Evolutionary conservation across 179 eudicot genomes (phyloP).

Genomic region (Actinidia polygama): DNA sequence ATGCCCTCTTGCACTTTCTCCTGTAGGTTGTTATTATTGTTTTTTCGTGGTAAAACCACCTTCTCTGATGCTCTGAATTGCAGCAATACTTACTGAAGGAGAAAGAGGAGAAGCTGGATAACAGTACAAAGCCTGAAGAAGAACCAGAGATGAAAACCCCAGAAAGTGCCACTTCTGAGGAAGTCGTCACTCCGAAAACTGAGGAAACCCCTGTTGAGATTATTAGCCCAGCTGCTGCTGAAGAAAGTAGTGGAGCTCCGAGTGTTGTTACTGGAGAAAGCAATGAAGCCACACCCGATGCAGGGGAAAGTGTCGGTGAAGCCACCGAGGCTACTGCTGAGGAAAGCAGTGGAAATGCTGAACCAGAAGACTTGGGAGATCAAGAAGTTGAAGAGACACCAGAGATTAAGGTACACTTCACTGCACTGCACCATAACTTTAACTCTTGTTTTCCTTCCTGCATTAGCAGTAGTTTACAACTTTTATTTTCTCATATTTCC

Average conservation of each 20-base stretch:
- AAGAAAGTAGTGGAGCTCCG: slow-evolving; percentile 33
- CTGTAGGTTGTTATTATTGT: neutral
- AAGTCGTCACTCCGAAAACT: slow-evolving; percentile 41
- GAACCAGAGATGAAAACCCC: slow-evolving; percentile 47
- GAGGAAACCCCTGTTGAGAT: slow-evolving; percentile 37
- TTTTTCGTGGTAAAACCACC: neutral
- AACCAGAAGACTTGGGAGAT: slow-evolving; percentile 30
- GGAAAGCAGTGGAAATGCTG: slow-evolving; percentile 46
- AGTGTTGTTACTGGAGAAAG: slow-evolving; percentile 27
- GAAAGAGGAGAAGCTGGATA: slow-evolving; percentile 44
- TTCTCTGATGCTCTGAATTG: slow-evolving; percentile 10
- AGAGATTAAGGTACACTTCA: slow-evolving; percentile 59
- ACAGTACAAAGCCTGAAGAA: slow-evolving; percentile 45
- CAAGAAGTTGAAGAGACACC: slow-evolving; percentile 66
- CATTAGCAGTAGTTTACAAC: neutral
- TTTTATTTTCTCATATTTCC: neutral
- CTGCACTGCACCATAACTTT: neutral
- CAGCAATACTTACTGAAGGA: slow-evolving; percentile 73
- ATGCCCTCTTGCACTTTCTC: neutral
- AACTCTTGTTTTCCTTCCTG: neutral
- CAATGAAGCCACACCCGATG: slow-evolving; percentile 28
- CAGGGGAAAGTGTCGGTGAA: slow-evolving; percentile 30
- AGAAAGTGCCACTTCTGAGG: slow-evolving; percentile 41
- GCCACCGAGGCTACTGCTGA: slow-evolving; percentile 24
- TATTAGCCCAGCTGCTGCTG: slow-evolving; percentile 37